Percentiles rank a stretch among this genome's conserved stretches.
These are phyloP conservation scores for Coccomyxa subellipsoidea DNA, from an alignment of 163 green algal genomes.

Conservation along the genomic window DNA sequence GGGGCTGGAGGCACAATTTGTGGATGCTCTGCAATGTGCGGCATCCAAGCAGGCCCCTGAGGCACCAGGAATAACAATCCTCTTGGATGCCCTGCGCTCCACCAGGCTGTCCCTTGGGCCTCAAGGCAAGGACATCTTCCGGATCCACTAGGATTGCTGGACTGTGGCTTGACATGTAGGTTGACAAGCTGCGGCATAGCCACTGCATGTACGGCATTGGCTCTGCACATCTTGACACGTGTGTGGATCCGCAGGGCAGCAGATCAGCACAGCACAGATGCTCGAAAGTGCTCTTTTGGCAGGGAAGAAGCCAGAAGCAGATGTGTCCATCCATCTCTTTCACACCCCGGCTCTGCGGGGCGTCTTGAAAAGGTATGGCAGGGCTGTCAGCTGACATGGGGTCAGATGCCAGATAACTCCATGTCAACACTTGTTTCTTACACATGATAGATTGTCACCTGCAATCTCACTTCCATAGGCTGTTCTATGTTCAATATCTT, in stretches of 20 bases:
- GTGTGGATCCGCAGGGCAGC: too few relatives aligned
- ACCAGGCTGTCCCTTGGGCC: conserved; percentile 8
- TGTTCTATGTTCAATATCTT: too few relatives aligned
- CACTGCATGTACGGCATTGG: not conserved
- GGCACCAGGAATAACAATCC: not conserved
- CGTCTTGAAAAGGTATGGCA: conserved; percentile 19
- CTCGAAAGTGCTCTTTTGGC: conserved; percentile 4
- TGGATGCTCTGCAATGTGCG: conserved; percentile 17
- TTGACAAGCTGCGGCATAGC: too few relatives aligned
- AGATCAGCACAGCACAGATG: conserved; percentile 20
- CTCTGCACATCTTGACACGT: not conserved
- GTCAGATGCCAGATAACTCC: too few relatives aligned
- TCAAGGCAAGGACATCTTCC: not conserved
- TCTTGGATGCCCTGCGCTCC: conserved; percentile 36
- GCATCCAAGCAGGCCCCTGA: not conserved
- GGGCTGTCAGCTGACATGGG: not conserved
- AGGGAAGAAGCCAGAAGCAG: not conserved
- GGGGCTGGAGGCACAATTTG: conserved; percentile 19
- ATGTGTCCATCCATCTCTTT: conserved; percentile 29
- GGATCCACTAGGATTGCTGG: not conserved
- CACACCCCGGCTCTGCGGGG: conserved; percentile 35
- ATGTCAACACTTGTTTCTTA: not conserved
- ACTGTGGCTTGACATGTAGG: too few relatives aligned
- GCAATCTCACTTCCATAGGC: too few relatives aligned
- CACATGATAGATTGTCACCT: not conserved